Conservation (phyloP, 2,329 filamentous ascomycete species). For the Curvularia hawaiiensis region DNA sequence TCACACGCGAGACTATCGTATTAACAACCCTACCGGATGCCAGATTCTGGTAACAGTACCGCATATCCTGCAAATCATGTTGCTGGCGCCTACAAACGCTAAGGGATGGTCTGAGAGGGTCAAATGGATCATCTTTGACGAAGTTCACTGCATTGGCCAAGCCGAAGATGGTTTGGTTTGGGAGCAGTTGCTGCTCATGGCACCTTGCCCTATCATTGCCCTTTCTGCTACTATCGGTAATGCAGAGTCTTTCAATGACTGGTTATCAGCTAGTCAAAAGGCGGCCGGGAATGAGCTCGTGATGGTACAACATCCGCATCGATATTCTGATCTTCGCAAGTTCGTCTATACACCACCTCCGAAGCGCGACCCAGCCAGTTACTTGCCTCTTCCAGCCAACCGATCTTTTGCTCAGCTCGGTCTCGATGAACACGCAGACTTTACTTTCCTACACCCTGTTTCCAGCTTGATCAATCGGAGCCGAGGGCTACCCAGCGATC, state of each 20-base stretch:
- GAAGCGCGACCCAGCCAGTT: conserved; percentile 46
- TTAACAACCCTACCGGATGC: conserved; percentile 74
- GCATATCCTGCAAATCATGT: conserved; percentile 79
- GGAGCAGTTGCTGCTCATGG: conserved; percentile 76
- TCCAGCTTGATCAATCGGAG: conserved; percentile 65
- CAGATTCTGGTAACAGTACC: conserved; percentile 80
- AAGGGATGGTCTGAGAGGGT: conserved; percentile 71
- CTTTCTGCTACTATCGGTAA: conserved; percentile 82
- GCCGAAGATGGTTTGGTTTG: conserved; percentile 76
- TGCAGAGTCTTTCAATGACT: conserved; percentile 69
- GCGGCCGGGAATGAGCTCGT: conserved; percentile 66
- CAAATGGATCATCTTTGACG: conserved; percentile 80
- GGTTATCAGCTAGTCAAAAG: conserved; percentile 69
- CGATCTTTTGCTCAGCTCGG: conserved; percentile 50
- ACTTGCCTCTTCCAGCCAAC: conserved; percentile 56
- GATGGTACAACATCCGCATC: conserved; percentile 70
- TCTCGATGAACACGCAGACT: conserved; percentile 55
- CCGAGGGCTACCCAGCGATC: conserved; percentile 68
- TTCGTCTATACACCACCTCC: conserved; percentile 65
- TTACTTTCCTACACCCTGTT: conserved; percentile 70
- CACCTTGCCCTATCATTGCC: conserved; percentile 78
- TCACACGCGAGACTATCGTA: conserved; percentile 74
- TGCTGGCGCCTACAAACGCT: conserved; percentile 68
- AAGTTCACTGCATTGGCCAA: conserved; percentile 80
- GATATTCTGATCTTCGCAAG: conserved; percentile 81